Conservation (phyloP, 2,329 filamentous ascomycete genomes). For the Stachybotrys elegans region DNA sequence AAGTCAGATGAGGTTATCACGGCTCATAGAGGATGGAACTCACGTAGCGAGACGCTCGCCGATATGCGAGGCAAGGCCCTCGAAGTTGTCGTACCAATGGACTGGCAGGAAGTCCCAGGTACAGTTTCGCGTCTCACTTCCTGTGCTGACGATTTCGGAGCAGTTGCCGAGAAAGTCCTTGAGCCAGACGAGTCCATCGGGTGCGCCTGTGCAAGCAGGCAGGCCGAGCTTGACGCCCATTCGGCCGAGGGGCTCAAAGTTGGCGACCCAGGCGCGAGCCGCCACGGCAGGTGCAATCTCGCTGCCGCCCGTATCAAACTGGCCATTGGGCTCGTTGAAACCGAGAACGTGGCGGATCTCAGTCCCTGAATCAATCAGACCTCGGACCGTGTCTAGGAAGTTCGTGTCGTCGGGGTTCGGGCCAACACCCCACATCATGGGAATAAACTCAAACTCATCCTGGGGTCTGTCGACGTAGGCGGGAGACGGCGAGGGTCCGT, state of each 20-base stretch:
- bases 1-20: not conserved
- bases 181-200: slow-evolving; percentile 61
- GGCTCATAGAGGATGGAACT: slow-evolving; percentile 3
- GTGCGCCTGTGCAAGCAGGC: slow-evolving; percentile 62
- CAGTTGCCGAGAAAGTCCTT: slow-evolving; percentile 60
- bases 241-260: slow-evolving; percentile 64
- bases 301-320: slow-evolving; percentile 52
- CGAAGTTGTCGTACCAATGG: slow-evolving; percentile 67
- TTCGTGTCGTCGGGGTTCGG: slow-evolving; percentile 43
- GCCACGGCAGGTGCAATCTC: slow-evolving; percentile 54
- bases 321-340: slow-evolving; percentile 76
- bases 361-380: slow-evolving; percentile 42
- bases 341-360: slow-evolving; percentile 65
- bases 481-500: slow-evolving; percentile 50
- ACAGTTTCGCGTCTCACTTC: slow-evolving; percentile 41
- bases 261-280: slow-evolving; percentile 63
- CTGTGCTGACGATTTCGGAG: slow-evolving; percentile 48
- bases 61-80: slow-evolving; percentile 61
- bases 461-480: slow-evolving; percentile 44
- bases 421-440: slow-evolving; percentile 70
- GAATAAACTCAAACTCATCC: slow-evolving; percentile 65
- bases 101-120: slow-evolving; percentile 59
- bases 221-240: slow-evolving; percentile 64
- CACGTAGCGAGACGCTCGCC: slow-evolving; percentile 41
- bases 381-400: slow-evolving; percentile 57